Conservation (phyloP, 176 grass and related monocot genomes). For the Themeda triandra region DNA sequence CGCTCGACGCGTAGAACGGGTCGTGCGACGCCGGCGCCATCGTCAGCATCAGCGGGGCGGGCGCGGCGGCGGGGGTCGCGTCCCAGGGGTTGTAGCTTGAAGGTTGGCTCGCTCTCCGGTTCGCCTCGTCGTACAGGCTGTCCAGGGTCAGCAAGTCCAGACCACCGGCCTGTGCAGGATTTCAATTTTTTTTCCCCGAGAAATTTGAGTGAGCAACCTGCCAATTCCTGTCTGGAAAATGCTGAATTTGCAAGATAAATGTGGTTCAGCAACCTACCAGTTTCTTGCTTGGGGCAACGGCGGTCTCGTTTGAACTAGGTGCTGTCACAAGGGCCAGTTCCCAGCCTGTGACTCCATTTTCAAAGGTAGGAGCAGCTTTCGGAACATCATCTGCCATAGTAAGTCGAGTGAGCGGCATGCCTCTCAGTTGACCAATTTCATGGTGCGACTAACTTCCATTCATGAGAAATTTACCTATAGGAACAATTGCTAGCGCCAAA, state of each 20-base stretch:
- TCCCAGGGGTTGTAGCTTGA: constrained; percentile 99
- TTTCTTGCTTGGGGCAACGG: constrained; percentile 68
- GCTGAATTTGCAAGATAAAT: not conserved
- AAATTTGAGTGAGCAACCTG: not conserved
- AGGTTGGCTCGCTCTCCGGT: constrained; percentile 74
- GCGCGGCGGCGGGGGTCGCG: constrained; percentile 22
- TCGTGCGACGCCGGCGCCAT: constrained; percentile 46
- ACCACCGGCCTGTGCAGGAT: constrained; percentile 65
- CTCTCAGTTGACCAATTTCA: constrained; percentile 1
- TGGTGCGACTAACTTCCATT: not conserved
- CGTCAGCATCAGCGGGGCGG: constrained; percentile 42
- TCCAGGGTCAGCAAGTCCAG: constrained; percentile 85
- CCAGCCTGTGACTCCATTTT: constrained; percentile 93
- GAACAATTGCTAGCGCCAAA: constrained; percentile 91
- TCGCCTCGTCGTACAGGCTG: constrained; percentile 82
- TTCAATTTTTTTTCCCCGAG: not conserved
- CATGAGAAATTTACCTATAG: constrained; percentile 53
- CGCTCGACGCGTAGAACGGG: constrained; percentile 75
- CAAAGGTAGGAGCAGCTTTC: constrained; percentile 37
- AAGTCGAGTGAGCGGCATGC: not conserved
- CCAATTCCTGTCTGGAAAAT: not conserved
- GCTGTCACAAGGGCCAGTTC: constrained; percentile 90
- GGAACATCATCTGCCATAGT: constrained; percentile 61
- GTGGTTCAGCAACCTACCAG: constrained; percentile 47
- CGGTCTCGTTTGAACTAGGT: constrained; percentile 78